Evolutionary conservation across 225 moss, liverwort and hornwort genomes (phyloP), one percentile per base, ranked within the genome.

Genomic region (Straminergon stramineum): DNA sequence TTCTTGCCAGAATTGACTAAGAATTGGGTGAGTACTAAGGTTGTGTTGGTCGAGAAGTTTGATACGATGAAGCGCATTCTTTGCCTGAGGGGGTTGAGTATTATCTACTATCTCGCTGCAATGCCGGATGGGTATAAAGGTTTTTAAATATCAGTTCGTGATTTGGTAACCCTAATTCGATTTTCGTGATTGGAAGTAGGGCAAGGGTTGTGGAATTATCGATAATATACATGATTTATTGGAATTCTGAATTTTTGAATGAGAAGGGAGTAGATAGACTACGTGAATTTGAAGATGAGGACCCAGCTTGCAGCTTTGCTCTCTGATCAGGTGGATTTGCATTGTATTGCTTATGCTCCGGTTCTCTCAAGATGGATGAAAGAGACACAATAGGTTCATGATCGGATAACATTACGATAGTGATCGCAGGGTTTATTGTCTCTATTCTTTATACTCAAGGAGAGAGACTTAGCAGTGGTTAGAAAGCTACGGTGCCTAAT

Each of bases 141-240:
- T 77, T 76, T 82, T 28, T 17, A 24, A 17, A 12, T 73, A 30
- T 62, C 27, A 24, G 77, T 64, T 82, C 58, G 28, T 71, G 17
- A 83, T 52, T 16, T 74, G 83, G 79, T 88, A 93, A 88, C 91
- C 93, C 93, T 93, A 91, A 88, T 83, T 82, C 48, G 68, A 64
- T n/a, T 82, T 82, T 70, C 60, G 11, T 60, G 24, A 79, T 55
- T 56, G 62, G 55, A 79, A 66, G 67, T 67, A 77, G 78, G 87
- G 61, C 48, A 76, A 80, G 69, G 81, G 81, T 85, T 87, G 41
- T 79, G 84, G 63, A 64, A 78, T 78, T 82, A 41, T 39, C 30
- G 64, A 78, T 78, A 58, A 13, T 73, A 6, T 35, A 35, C 31
- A 19, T 83, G 3, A 17, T 41, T 69, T n/a, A 17, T 32, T 35